These are phyloP conservation scores for Neostapfia colusana DNA, from an alignment of 176 grass and related monocot genomes.

Conservation along the genomic window DNA sequence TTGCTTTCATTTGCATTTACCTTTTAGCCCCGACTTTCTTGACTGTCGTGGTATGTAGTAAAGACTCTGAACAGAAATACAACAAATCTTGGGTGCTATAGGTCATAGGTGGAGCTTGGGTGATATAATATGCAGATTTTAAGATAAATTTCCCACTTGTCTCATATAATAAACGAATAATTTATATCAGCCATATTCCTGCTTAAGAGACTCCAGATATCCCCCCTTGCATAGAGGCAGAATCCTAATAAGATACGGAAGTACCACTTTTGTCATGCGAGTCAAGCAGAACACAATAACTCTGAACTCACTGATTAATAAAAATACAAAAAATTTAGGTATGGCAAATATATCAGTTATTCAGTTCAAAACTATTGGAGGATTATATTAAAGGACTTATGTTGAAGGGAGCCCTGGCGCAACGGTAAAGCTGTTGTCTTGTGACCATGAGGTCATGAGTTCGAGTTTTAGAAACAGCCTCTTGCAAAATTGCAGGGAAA, in stretches of 20 bases:
- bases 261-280: not conserved
- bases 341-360: not conserved
- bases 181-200: not conserved
- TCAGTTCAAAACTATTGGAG: not conserved
- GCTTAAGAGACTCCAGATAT: not conserved
- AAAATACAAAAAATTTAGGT: not conserved
- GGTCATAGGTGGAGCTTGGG: not conserved
- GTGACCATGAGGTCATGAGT: too few species aligned
- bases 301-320: not conserved
- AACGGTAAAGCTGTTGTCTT: too few species aligned
- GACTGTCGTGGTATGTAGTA: not conserved
- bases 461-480: too few species aligned
- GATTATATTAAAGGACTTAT: not conserved
- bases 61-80: not conserved
- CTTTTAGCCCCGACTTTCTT: not conserved
- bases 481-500: too few species aligned
- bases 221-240: slow-evolving; percentile 2
- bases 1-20: not conserved
- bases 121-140: not conserved
- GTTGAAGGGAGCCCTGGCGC: too few species aligned
- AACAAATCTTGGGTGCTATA: not conserved
- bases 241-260: not conserved
- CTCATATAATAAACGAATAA: not conserved
- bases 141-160: not conserved
- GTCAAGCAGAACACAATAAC: not conserved